These are phyloP conservation scores for Cystobasidium tubakii DNA, from an alignment of 768 basidiomycete species.

Conservation along the genomic window DNA sequence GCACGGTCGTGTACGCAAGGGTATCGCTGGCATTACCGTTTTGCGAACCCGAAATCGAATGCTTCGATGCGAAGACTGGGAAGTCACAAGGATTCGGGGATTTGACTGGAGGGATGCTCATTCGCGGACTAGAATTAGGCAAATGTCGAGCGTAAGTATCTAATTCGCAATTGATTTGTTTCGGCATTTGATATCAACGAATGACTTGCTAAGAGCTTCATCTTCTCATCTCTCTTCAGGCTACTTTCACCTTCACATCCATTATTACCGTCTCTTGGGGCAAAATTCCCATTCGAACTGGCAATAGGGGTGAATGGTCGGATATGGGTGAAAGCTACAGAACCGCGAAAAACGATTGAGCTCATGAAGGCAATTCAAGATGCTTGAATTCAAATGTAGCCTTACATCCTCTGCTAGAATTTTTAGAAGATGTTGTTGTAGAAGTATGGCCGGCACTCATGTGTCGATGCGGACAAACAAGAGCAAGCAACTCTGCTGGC, in stretches of 20 bases:
- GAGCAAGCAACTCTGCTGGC: not conserved
- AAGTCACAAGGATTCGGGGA: slow-evolving; percentile 92
- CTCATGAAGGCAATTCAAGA: slow-evolving; percentile 68
- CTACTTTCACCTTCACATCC: slow-evolving; percentile 75
- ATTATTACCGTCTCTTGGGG: slow-evolving; percentile 71
- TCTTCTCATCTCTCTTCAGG: slow-evolving; percentile 51
- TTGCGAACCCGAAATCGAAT: slow-evolving; percentile 97
- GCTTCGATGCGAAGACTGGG: slow-evolving; percentile 85
- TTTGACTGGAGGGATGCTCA: slow-evolving; percentile 78
- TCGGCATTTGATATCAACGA: too few relatives aligned
- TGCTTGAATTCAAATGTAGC: not conserved
- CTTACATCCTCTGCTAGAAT: not conserved
- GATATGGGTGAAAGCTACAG: slow-evolving; percentile 77
- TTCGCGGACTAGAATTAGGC: slow-evolving; percentile 66
- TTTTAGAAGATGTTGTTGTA: slow-evolving; percentile 11
- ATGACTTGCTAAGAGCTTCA: not conserved
- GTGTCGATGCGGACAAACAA: not conserved
- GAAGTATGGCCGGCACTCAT: not conserved
- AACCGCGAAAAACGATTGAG: slow-evolving; percentile 67
- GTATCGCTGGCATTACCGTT: slow-evolving; percentile 91
- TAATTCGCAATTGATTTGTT: too few relatives aligned
- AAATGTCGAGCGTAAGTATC: slow-evolving; percentile 72
- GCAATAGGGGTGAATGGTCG: slow-evolving; percentile 88
- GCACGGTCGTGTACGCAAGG: slow-evolving; percentile 81
- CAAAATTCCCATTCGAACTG: slow-evolving; percentile 74